Evolutionary conservation across 2,329 filamentous ascomycete species (phyloP), one percentile per base, ranked within the genome.

Genomic region (Fusarium graminum): DNA sequence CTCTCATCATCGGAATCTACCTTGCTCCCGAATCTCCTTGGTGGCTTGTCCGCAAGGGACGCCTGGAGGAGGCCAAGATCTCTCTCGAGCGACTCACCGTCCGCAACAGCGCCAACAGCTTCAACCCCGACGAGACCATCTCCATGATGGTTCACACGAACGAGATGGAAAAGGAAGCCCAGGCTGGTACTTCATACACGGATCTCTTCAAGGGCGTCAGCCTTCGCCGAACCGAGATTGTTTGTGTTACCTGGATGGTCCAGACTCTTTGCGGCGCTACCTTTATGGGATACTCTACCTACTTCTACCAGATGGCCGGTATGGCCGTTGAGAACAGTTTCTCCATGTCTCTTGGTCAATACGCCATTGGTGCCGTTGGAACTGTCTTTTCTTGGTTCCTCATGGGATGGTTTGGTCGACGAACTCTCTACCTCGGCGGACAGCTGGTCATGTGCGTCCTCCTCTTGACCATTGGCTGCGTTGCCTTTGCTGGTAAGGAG

Each of bases 251-350:
- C 1, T 83, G 78, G 74, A 76, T 79, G 34, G 76, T 78, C 7
- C 80, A 82, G 70, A 78, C 76, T 0, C 66, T 80, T 0, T 80
- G 77, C 54, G 80, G 80, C 12, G 55, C 76, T 3, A 74, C 74
- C 8, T 77, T 83, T 63, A 87, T 86, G 75, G 86, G 86, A 63
- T 88, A 87, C 74, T 88, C 86, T 19, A 88, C 86, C 29, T 80
- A 81, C 65, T 83, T 83, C 59, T 82, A 80, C 53, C 74, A 79
- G 26, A 79, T 79, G 56, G 81, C 79, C 13, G 80, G 81, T 3
- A 75, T 83, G 62, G 75, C 70, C 10, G 69, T 75, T 6, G 72
- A 74, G 13, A 76, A 77, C 54, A 77, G 78, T 0, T 80, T 80
- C 69, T 78, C 69, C 63, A 76, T 81, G 68, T 73, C 78, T 1